Base-by-base conservation (phyloP, 371 early-diverging fungal genomes). In the Mucor mucedo region DNA sequence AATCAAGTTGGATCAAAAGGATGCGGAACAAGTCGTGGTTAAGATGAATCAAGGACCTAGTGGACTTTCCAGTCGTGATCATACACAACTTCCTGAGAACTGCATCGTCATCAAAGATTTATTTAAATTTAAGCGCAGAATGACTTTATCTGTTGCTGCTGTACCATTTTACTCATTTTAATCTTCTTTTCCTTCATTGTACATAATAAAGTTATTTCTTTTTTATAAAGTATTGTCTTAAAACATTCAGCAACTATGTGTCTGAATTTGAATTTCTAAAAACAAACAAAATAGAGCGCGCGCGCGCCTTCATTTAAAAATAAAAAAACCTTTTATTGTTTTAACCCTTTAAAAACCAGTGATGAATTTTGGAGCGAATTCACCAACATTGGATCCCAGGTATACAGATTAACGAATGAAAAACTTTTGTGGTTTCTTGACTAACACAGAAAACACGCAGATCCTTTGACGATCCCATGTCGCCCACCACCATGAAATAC, bases 61-160 rank as follows among this genome's bases (percentile, higher is more conserved):
- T 28, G 67, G 56, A 2, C 47, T 62, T 7, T 67, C 68, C 32
- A 44, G 32, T 4, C 68, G 71, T 38, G 66, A 78, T 47, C 75
- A 75, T 41, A 49, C 68, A 8, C 52, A 60, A 45, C 62, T 88
- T 38, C 79, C 80, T 4, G 65, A 73, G 5, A 72, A 73, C 16
- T 83, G 74, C 30, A 57, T 62, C 16, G 50, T 77, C n/a, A 69
- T 88, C 55, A 58, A 74, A 9, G 87, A 87, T 54, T 39, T 85
- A 13, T 71, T 80, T 40, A 77, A 78, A 7, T 86, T 87, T 74
- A 89, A 88, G 68, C 78, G 78, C 16, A 78, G 75, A 63, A 79
- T 87, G 77, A 70, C 79, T 30, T 70, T 89, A 45, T 83, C 84
- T 49, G 73, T 82, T 33, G 87, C 87, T 16, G 79, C 88, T 32